phyloP scores from a whole-genome alignment of 306 rosid genomes.

The Sicyos edulis region DNA sequence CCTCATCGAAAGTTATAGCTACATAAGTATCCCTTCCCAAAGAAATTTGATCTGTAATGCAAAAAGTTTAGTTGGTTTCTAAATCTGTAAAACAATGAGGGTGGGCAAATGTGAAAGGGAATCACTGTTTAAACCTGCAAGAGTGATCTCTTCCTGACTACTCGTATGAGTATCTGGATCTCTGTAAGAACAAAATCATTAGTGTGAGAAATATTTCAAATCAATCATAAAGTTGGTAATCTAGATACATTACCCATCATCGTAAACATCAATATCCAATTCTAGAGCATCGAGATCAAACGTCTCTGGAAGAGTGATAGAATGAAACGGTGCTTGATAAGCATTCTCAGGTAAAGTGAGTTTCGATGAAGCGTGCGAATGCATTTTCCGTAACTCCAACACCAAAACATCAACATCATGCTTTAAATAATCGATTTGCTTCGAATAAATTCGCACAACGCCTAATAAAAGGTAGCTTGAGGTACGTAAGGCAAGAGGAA shows the following conservation, averaged over 20 bases:
- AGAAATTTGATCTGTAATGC: constrained; percentile 54
- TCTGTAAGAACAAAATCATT: constrained; percentile 33
- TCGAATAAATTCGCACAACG: constrained; percentile 77
- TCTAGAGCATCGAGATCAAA: constrained; percentile 60
- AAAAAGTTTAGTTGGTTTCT: background rate
- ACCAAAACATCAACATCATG: constrained; percentile 45
- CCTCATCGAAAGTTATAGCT: constrained; percentile 67
- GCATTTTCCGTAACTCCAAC: constrained; percentile 13
- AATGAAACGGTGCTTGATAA: constrained; percentile 53
- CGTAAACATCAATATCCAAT: constrained; percentile 26
- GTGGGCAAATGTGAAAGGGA: background rate
- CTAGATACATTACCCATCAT: constrained; percentile 36
- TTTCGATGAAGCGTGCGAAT: constrained; percentile 46
- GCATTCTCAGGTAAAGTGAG: constrained; percentile 58
- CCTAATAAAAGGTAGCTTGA: constrained; percentile 84
- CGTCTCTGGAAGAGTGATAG: constrained; percentile 60
- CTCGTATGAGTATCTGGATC: constrained; percentile 39
- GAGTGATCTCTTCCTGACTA: constrained; percentile 64
- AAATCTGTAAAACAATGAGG: background rate
- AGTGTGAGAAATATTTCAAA: constrained; percentile 3
- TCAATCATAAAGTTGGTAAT: background rate
- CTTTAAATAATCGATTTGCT: constrained; percentile 65
- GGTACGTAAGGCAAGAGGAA: constrained; percentile 76
- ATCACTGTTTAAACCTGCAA: constrained; percentile 38
- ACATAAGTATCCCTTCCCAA: constrained; percentile 33